phyloP scores from a whole-genome alignment of 345 rosid genomes.

The Kandelia obovata region DNA sequence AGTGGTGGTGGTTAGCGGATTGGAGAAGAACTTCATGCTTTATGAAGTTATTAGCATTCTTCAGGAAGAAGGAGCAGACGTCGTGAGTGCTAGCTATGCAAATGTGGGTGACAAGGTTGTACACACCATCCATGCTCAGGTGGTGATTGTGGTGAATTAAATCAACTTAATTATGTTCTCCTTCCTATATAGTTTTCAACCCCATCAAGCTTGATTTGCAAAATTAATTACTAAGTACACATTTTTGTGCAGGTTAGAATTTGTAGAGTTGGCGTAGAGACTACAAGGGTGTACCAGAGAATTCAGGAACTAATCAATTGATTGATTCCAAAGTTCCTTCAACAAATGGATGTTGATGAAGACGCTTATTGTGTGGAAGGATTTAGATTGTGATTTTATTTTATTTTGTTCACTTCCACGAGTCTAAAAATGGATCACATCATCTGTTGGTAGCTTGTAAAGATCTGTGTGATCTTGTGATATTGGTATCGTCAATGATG shows the following conservation, averaged over 20 bases:
- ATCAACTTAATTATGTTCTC: neutral
- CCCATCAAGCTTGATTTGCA: too few species aligned
- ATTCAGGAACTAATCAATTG: conserved; percentile 31
- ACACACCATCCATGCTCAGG: conserved; percentile 57
- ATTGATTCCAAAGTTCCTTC: neutral
- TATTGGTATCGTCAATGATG: too few species aligned
- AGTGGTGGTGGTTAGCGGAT: conserved; percentile 35
- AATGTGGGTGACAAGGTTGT: conserved; percentile 42
- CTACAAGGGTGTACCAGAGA: conserved; percentile 35
- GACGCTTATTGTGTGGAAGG: too few species aligned
- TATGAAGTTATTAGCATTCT: conserved; percentile 39
- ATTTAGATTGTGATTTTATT: too few species aligned
- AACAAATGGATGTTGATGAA: too few species aligned
- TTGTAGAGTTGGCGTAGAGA: conserved; percentile 50
- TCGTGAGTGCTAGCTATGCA: conserved; percentile 42
- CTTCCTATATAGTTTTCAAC: too few species aligned
- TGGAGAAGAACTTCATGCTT: conserved; percentile 37
- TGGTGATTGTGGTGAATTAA: conserved; percentile 28
- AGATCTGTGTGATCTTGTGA: too few species aligned
- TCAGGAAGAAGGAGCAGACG: conserved; percentile 57
- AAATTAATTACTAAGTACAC: too few species aligned
- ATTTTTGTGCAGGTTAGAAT: conserved; percentile 34
- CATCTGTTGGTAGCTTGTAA: too few species aligned
- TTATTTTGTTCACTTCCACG: too few species aligned
- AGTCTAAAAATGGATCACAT: too few species aligned